These are phyloP conservation scores for Wickerhamomyces sp. DNA, from an alignment of 1,139 yeast genomes.

Conservation along the genomic window DNA sequence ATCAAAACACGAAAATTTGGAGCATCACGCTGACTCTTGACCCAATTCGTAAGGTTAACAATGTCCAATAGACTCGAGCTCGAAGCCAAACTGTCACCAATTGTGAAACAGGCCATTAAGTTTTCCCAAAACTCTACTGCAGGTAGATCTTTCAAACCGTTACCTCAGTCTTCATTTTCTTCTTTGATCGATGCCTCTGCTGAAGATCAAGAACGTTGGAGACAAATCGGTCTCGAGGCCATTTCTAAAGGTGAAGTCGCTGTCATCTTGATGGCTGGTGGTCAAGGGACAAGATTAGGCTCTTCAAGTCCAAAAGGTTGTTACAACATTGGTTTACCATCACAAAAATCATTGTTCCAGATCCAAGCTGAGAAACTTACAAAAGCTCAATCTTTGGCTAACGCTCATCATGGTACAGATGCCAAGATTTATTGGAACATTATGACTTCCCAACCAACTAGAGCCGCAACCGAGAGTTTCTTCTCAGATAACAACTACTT, in stretches of 20 bases:
- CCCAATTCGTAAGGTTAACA: background rate
- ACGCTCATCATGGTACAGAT: constrained; percentile 25
- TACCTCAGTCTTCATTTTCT: constrained; percentile 45
- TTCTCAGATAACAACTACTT: constrained; percentile 60
- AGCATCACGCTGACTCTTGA: background rate
- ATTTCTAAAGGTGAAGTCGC: constrained; percentile 74
- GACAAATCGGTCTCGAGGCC: constrained; percentile 57
- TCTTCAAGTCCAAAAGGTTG: constrained; percentile 92
- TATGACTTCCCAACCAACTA: constrained; percentile 94
- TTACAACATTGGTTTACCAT: constrained; percentile 80
- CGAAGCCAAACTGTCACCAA: constrained; percentile 19
- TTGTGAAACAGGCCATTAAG: constrained; percentile 45
- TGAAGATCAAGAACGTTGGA: constrained; percentile 41
- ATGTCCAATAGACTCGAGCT: constrained; percentile 3
- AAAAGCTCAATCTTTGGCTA: constrained; percentile 57
- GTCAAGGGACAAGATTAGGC: constrained; percentile 95
- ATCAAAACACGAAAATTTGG: too few species aligned
- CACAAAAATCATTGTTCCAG: constrained; percentile 79
- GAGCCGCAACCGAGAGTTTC: constrained; percentile 66
- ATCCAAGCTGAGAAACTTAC: constrained; percentile 85
- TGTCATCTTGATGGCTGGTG: constrained; percentile 92
- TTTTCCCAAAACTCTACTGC: constrained; percentile 34
- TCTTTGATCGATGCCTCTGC: constrained; percentile 40
- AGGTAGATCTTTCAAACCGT: constrained; percentile 40
- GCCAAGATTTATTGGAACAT: constrained; percentile 73